These are phyloP conservation scores for Hibiscus trionum DNA, from an alignment of 345 rosid genomes.

Conservation along the genomic window DNA sequence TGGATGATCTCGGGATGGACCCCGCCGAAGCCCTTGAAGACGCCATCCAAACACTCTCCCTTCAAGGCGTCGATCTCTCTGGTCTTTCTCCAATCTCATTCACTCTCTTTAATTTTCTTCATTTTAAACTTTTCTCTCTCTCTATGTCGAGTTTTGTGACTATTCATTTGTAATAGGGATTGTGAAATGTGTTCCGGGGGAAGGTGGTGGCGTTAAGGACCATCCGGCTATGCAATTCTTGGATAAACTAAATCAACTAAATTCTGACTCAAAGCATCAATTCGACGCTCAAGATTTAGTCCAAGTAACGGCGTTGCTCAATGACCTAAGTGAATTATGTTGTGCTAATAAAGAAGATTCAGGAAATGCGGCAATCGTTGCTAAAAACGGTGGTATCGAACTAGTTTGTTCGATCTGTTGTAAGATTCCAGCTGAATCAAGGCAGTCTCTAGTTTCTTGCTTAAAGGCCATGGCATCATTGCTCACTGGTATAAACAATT, in stretches of 20 bases:
- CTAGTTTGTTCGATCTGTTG: constrained; percentile 52
- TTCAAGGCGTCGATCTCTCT: constrained; percentile 92
- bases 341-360: constrained; percentile 26
- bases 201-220: constrained; percentile 43
- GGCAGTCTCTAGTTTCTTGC: constrained; percentile 36
- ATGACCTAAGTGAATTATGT: constrained; percentile 37
- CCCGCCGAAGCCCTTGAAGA: constrained; percentile 85
- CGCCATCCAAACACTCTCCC: constrained; percentile 72
- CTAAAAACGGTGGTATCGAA: constrained; percentile 62
- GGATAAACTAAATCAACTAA: constrained; percentile 45
- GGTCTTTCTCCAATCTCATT: constrained; percentile 23
- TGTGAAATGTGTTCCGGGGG: constrained; percentile 67
- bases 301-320: constrained; percentile 37
- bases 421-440: constrained; percentile 31
- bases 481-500: constrained; percentile 44
- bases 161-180: constrained; percentile 37
- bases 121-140: neutral
- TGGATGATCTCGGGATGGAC: constrained; percentile 85
- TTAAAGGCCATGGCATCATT: constrained; percentile 49
- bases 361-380: constrained; percentile 53
- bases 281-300: constrained; percentile 29
- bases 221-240: constrained; percentile 60
- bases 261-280: constrained; percentile 10
- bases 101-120: neutral
- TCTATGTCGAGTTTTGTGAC: neutral